phyloP scores from a whole-genome alignment of 768 basidiomycete genomes.

The Podaxis sp. region DNA sequence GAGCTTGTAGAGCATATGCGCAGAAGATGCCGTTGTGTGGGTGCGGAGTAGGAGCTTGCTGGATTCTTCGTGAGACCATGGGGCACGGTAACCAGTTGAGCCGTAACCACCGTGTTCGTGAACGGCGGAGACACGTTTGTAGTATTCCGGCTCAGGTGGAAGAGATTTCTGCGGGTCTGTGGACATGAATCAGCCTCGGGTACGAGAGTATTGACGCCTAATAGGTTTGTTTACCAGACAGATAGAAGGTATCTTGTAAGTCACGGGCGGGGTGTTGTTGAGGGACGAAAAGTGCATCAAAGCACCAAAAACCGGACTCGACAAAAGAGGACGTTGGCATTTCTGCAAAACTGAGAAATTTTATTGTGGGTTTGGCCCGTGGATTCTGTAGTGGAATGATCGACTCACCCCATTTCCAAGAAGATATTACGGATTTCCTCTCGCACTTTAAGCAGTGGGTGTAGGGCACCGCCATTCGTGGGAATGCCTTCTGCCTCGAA shows the following conservation, averaged over 20 bases:
- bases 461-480: constrained; percentile 86
- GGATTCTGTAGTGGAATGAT: neutral
- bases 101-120: constrained; percentile 89
- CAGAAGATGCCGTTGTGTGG: constrained; percentile 94
- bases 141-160: constrained; percentile 76
- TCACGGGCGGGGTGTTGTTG: constrained; percentile 99
- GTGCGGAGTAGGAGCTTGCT: constrained; percentile 90
- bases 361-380: constrained; percentile 2
- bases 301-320: constrained; percentile 99
- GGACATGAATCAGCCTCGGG: neutral
- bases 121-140: constrained; percentile 74
- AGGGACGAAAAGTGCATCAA: constrained; percentile 96
- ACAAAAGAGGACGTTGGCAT: constrained; percentile 97
- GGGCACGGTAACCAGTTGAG: constrained; percentile 94
- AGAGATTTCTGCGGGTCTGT: constrained; percentile 77
- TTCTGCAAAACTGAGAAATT: constrained; percentile 76
- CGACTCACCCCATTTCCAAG: constrained; percentile 93
- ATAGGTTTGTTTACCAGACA: constrained; percentile 60
- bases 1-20: constrained; percentile 90
- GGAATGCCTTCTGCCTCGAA: constrained; percentile 95
- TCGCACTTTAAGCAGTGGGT: constrained; percentile 94
- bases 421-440: constrained; percentile 98
- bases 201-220: constrained; percentile 1
- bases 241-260: constrained; percentile 97
- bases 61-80: constrained; percentile 92